Conservation (phyloP, 164 flowering plant species). For the Sextonia rubra region DNA sequence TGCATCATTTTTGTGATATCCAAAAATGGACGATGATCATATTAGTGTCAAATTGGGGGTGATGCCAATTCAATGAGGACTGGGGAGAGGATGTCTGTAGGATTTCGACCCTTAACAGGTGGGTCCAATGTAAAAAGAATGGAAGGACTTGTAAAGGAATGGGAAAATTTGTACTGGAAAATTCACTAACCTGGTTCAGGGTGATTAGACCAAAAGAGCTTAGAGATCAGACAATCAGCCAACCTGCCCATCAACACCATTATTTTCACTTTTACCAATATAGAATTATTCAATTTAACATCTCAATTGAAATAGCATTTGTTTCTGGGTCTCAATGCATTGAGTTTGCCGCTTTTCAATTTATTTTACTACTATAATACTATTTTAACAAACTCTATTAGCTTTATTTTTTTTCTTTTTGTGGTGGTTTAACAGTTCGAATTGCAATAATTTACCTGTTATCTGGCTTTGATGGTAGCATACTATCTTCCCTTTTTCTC, state of each 20-base stretch:
- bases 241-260: not conserved
- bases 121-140: too few relatives aligned
- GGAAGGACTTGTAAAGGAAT: too few relatives aligned
- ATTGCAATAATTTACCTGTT: slow-evolving; percentile 61
- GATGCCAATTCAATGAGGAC: too few relatives aligned
- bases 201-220: not conserved
- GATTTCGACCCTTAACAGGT: too few relatives aligned
- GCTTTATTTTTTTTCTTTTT: not conserved
- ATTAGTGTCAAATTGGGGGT: too few relatives aligned
- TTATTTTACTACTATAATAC: not conserved
- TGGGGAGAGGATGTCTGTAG: too few relatives aligned
- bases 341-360: not conserved
- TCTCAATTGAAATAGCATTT: not conserved
- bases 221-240: not conserved
- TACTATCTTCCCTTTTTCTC: slow-evolving; percentile 58
- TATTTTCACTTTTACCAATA: not conserved
- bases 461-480: slow-evolving; percentile 72
- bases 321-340: not conserved
- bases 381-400: not conserved
- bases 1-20: too few relatives aligned
- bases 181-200: too few relatives aligned
- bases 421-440: slow-evolving; percentile 40
- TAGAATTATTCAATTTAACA: not conserved
- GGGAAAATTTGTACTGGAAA: too few relatives aligned
- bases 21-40: too few relatives aligned